Evolutionary conservation across 1,139 yeast species (phyloP).

Genomic region (Candida frijolesensis): DNA sequence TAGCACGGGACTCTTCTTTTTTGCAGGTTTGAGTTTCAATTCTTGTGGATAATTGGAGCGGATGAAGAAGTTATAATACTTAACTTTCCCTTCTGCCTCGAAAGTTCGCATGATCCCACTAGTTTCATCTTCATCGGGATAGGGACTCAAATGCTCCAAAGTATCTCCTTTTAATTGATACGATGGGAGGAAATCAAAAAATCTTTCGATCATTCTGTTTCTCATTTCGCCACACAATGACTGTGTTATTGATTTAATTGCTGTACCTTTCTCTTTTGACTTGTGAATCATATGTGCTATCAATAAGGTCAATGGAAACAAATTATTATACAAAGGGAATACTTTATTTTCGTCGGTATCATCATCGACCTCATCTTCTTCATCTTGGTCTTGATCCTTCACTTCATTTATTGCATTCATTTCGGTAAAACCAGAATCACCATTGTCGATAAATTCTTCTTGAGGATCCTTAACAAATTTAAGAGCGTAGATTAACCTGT

Average conservation of each 20-base stretch:
- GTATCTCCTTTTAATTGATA: conserved; percentile 28
- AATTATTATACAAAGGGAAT: conserved; percentile 41
- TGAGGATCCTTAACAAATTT: conserved; percentile 57
- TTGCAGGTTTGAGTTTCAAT: conserved; percentile 10
- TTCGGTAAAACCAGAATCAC: conserved; percentile 25
- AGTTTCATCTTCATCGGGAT: conserved; percentile 26
- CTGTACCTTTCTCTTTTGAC: conserved; percentile 49
- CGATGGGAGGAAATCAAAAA: conserved; percentile 50
- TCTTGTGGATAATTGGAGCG: conserved; percentile 7
- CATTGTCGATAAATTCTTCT: background rate
- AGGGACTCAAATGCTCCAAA: conserved; percentile 25
- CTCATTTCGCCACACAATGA: conserved; percentile 56
- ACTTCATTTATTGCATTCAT: conserved; percentile 17
- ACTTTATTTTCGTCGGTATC: conserved; percentile 13
- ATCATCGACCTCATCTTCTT: conserved; percentile 16
- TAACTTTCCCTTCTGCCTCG: conserved; percentile 73
- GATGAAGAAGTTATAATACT: conserved; percentile 67
- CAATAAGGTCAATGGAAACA: conserved; percentile 68
- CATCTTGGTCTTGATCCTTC: conserved; percentile 18
- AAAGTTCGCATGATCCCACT: conserved; percentile 57
- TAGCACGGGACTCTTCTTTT: conserved; percentile 12
- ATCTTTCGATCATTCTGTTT: conserved; percentile 49
- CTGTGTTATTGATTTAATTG: conserved; percentile 54
- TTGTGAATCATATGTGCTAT: conserved; percentile 49
- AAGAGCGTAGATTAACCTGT: conserved; percentile 55